phyloP scores from a whole-genome alignment of 2,329 filamentous ascomycete species.

The Claviceps quebecensis region DNA sequence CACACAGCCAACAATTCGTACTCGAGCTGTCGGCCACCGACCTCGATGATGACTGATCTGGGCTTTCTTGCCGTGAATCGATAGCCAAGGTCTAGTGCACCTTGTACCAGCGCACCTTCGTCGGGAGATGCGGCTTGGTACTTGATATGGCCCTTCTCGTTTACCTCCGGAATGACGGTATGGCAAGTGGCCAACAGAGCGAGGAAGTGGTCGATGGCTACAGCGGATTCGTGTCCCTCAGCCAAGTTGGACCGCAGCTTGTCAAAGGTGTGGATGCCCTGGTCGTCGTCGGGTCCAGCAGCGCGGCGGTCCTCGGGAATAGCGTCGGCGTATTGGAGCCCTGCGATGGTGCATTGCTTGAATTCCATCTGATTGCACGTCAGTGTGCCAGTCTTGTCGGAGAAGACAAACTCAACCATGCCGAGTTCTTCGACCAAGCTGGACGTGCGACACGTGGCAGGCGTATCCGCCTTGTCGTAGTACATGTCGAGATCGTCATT shows the following conservation, averaged over 20 bases:
- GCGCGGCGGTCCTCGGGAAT: conserved; percentile 82
- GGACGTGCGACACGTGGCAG: conserved; percentile 88
- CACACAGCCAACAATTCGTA: conserved; percentile 94
- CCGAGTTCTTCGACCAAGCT: conserved; percentile 93
- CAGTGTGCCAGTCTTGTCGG: conserved; percentile 90
- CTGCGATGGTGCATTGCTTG: conserved; percentile 83
- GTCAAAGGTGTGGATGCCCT: conserved; percentile 73
- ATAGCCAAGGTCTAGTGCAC: conserved; percentile 74
- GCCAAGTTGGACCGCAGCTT: conserved; percentile 56
- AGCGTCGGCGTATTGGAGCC: conserved; percentile 85
- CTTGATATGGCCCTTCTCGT: conserved; percentile 73
- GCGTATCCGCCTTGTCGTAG: conserved; percentile 87
- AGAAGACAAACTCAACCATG: conserved; percentile 98
- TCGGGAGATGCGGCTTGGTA: conserved; percentile 97
- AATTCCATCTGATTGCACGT: conserved; percentile 99
- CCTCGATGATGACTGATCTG: conserved; percentile 69
- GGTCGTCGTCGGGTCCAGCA: conserved; percentile 66
- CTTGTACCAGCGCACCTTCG: conserved; percentile 91
- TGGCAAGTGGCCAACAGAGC: conserved; percentile 81
- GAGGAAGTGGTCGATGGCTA: conserved; percentile 64
- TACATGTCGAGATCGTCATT: conserved; percentile 98
- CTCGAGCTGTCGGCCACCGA: conserved; percentile 57
- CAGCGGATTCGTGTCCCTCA: conserved; percentile 33
- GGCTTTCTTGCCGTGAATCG: conserved; percentile 85
- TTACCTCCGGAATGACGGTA: conserved; percentile 88